A percentile compares a stretch with the other conserved stretches of the same genome.
These are phyloP conservation scores for Edaphochlamys debaryana DNA, from an alignment of 139 green algal species.

Conservation along the genomic window DNA sequence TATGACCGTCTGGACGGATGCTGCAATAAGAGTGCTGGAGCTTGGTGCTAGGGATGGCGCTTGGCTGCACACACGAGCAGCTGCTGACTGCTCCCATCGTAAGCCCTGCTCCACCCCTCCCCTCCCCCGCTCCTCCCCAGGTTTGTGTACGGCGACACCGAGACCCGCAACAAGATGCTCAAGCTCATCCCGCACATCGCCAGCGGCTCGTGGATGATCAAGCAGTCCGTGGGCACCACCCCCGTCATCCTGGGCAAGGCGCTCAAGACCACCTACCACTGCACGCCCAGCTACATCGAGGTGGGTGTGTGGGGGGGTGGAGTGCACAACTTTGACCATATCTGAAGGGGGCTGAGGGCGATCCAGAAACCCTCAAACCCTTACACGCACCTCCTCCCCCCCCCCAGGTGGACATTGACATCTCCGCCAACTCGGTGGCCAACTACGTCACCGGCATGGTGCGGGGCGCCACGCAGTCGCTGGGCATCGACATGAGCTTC, in stretches of 20 bases:
- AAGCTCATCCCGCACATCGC: constrained; percentile 63
- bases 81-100: too few species aligned
- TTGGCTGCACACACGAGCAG: too few species aligned
- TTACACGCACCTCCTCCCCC: constrained; percentile 14
- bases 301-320: too few species aligned
- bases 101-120: too few species aligned
- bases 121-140: too few species aligned
- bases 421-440: constrained; percentile 56
- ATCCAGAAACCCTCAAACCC: too few species aligned
- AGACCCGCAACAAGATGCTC: constrained; percentile 50
- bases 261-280: constrained; percentile 55
- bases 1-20: too few species aligned
- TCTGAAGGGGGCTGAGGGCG: too few species aligned
- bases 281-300: constrained; percentile 34
- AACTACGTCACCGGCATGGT: constrained; percentile 59
- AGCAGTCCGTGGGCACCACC: constrained; percentile 62
- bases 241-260: constrained; percentile 60
- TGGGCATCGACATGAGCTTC: constrained; percentile 57
- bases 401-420: constrained; percentile 55
- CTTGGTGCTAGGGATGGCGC: too few species aligned
- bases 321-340: too few species aligned
- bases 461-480: constrained; percentile 43
- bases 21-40: too few species aligned
- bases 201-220: constrained; percentile 55
- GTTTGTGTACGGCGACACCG: constrained; percentile 53